Percentiles rank a stretch among this genome's conserved stretches.
phyloP scores from a whole-genome alignment of 257 asterid species.

The Fraxinus anomala region DNA sequence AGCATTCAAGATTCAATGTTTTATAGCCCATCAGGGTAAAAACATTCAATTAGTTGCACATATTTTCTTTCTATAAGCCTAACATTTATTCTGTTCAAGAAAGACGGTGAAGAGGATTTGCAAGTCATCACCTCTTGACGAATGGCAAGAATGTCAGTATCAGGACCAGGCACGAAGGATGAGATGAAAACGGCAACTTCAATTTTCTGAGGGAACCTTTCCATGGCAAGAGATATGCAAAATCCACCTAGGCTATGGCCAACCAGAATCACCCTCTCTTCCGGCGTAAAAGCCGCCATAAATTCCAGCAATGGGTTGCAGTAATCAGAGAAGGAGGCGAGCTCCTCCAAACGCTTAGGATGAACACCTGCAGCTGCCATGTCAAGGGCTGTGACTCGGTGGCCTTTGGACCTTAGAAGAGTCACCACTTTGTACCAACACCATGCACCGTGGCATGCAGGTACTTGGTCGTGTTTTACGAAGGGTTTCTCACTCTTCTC shows the following conservation, averaged over 20 bases:
- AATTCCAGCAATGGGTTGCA: conserved; percentile 42
- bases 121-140: conserved; percentile 26
- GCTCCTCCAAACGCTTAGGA: conserved; percentile 30
- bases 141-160: not conserved
- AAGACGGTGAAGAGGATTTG: not conserved
- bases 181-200: conserved; percentile 41
- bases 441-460: conserved; percentile 59
- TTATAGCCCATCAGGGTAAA: not conserved
- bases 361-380: conserved; percentile 49
- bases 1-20: not conserved
- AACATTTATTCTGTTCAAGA: too few relatives aligned
- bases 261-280: conserved; percentile 41
- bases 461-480: too few relatives aligned
- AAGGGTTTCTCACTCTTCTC: conserved; percentile 25
- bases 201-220: conserved; percentile 38
- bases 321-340: conserved; percentile 36
- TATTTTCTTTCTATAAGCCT: too few relatives aligned
- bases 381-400: conserved; percentile 48
- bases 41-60: not conserved
- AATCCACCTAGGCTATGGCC: conserved; percentile 54
- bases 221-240: conserved; percentile 43
- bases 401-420: conserved; percentile 39
- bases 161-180: conserved; percentile 43
- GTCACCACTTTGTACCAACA: conserved; percentile 52
- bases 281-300: conserved; percentile 30